phyloP scores from a whole-genome alignment of 2,329 filamentous ascomycete species.

The Cercospora nicotianae region DNA sequence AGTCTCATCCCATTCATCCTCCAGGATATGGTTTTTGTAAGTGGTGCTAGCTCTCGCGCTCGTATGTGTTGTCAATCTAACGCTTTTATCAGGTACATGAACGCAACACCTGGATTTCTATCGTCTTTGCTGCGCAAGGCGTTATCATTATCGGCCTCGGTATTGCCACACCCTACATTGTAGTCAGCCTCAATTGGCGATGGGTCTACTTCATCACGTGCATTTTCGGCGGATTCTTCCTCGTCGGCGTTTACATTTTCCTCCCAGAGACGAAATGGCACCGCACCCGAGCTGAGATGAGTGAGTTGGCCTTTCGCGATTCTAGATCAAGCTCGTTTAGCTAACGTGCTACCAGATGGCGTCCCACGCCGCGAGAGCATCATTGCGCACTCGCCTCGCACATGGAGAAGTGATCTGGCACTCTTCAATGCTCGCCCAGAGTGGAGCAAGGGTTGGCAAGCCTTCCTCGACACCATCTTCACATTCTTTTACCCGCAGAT shows the following conservation, averaged over 20 bases:
- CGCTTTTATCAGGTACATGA: constrained; percentile 27
- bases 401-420: constrained; percentile 30
- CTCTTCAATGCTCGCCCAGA: constrained; percentile 29
- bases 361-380: constrained; percentile 20
- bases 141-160: constrained; percentile 36
- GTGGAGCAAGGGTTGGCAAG: constrained; percentile 30
- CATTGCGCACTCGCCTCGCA: constrained; percentile 22
- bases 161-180: constrained; percentile 34
- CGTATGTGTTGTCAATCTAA: not conserved
- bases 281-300: constrained; percentile 31
- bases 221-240: constrained; percentile 28
- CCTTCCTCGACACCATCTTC: constrained; percentile 35
- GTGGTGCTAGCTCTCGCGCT: not conserved
- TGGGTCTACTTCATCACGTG: constrained; percentile 36
- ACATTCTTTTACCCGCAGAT: constrained; percentile 39
- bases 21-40: constrained; percentile 33
- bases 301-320: constrained; percentile 8
- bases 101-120: constrained; percentile 35
- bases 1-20: constrained; percentile 37
- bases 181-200: constrained; percentile 34
- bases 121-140: constrained; percentile 34
- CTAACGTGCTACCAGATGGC: constrained; percentile 19
- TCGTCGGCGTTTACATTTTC: constrained; percentile 31
- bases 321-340: not conserved
- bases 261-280: constrained; percentile 36